These are phyloP conservation scores for Sophora flavescens DNA, from an alignment of 306 rosid species.

Conservation along the genomic window DNA sequence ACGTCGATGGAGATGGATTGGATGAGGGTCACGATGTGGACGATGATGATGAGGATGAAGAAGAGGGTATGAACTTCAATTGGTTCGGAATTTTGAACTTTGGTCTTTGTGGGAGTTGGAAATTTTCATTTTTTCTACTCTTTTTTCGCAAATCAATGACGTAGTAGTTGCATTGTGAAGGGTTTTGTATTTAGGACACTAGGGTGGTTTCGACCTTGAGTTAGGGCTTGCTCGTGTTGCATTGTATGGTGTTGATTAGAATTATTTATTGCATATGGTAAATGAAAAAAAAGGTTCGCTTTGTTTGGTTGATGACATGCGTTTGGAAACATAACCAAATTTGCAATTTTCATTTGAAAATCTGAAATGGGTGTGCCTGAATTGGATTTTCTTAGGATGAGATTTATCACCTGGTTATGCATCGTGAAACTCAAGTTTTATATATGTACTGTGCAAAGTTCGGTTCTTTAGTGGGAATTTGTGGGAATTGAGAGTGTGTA, in stretches of 20 bases:
- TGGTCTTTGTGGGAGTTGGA: neutral
- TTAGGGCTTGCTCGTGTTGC: constrained; percentile 19
- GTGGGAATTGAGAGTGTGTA: neutral
- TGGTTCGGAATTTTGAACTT: neutral
- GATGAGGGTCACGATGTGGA: constrained; percentile 57
- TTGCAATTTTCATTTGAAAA: neutral
- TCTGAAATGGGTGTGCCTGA: neutral
- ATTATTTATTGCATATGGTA: too few species aligned
- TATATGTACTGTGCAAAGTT: neutral
- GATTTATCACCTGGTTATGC: too few species aligned
- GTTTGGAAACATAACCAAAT: neutral
- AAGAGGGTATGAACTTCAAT: constrained; percentile 68
- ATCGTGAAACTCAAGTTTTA: neutral
- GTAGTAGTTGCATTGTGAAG: constrained; percentile 9
- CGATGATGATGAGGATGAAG: constrained; percentile 84
- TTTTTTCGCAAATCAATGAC: neutral
- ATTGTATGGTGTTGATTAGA: neutral
- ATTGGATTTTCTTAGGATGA: neutral
- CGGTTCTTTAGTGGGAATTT: neutral
- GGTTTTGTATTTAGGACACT: neutral
- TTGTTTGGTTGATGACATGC: too few species aligned
- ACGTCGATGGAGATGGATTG: constrained; percentile 58
- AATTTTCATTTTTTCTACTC: neutral
- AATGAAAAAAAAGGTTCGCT: too few species aligned
- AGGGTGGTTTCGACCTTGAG: too few species aligned